A percentile compares a stretch with the other conserved stretches of the same genome.
Evolutionary conservation across 805 yeast genomes (phyloP).

Genomic region (Candida namnaoensis): DNA sequence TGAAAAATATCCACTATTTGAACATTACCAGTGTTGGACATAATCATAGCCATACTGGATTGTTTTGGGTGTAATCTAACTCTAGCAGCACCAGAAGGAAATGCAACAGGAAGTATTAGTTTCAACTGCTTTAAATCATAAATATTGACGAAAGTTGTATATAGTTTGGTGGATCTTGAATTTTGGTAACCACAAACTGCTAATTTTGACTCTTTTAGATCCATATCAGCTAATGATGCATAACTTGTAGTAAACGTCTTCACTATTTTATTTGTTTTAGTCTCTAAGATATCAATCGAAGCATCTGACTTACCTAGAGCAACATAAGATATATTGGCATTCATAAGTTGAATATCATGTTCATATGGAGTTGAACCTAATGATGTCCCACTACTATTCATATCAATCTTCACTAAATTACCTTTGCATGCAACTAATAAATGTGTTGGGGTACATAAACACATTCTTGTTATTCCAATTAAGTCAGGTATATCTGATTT

Average conservation of each 20-base stretch:
- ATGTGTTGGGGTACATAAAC: constrained; percentile 28
- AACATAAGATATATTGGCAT: constrained; percentile 42
- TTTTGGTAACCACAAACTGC: constrained; percentile 66
- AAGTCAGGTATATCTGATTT: constrained; percentile 25
- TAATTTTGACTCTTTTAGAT: constrained; percentile 53
- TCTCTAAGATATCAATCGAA: constrained; percentile 55
- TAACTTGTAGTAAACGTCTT: constrained; percentile 53
- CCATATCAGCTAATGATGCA: constrained; percentile 54
- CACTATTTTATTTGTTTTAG: constrained; percentile 35
- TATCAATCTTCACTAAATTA: constrained; percentile 33
- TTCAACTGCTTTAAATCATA: constrained; percentile 71
- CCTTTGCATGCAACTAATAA: constrained; percentile 34
- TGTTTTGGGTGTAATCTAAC: constrained; percentile 82
- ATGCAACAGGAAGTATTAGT: constrained; percentile 72
- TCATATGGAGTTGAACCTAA: constrained; percentile 30
- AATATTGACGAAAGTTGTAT: constrained; percentile 48
- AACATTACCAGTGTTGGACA: constrained; percentile 72
- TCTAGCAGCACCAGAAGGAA: constrained; percentile 83
- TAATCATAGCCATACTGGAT: constrained; percentile 67
- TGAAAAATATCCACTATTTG: constrained; percentile 80
- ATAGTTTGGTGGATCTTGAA: not conserved
- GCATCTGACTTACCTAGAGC: constrained; percentile 56
- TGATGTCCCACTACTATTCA: constrained; percentile 24
- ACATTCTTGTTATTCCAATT: constrained; percentile 27
- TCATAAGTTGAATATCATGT: constrained; percentile 37